A percentile compares a stretch with the other conserved stretches of the same genome.
Conservation (phyloP, 202 grass and related monocot species). For the Cymbopogon flexuosus region DNA sequence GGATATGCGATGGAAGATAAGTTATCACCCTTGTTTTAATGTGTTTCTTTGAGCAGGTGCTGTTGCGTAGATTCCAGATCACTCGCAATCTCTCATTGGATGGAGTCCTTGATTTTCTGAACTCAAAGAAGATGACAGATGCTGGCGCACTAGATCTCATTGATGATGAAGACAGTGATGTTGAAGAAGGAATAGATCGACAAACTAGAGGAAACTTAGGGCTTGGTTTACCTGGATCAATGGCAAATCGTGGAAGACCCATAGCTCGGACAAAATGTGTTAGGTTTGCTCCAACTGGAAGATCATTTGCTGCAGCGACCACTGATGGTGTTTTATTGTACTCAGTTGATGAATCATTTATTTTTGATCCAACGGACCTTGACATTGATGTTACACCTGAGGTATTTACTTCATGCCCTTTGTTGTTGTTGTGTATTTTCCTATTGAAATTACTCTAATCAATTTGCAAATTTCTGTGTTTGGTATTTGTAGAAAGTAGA, state of each 20-base stretch:
- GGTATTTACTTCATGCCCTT: slow-evolving; percentile 31
- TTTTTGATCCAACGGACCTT: slow-evolving; percentile 91
- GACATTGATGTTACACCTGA: slow-evolving; percentile 96
- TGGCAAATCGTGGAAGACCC: slow-evolving; percentile 65
- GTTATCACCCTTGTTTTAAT: slow-evolving; percentile 13
- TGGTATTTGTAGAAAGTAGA: slow-evolving; percentile 66
- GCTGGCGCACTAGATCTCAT: slow-evolving; percentile 86
- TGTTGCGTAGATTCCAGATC: slow-evolving; percentile 86
- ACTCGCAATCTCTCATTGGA: slow-evolving; percentile 95
- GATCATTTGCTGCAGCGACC: slow-evolving; percentile 88
- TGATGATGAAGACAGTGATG: slow-evolving; percentile 72
- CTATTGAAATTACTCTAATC: neutral
- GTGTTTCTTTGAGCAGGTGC: slow-evolving; percentile 50
- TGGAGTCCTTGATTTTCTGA: slow-evolving; percentile 92
- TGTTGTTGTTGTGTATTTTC: neutral
- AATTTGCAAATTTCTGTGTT: neutral
- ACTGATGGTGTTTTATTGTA: slow-evolving; percentile 90
- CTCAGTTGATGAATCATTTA: slow-evolving; percentile 82
- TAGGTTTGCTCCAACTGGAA: slow-evolving; percentile 84
- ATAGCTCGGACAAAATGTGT: slow-evolving; percentile 76
- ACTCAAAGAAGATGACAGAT: slow-evolving; percentile 95
- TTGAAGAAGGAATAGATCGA: slow-evolving; percentile 76
- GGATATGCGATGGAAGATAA: neutral
- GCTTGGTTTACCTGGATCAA: slow-evolving; percentile 68
- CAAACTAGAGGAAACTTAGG: slow-evolving; percentile 58